Percentiles rank a stretch among this genome's conserved stretches.
phyloP scores from a whole-genome alignment of 2,329 filamentous ascomycete genomes.

The Cytospora chrysosperma region DNA sequence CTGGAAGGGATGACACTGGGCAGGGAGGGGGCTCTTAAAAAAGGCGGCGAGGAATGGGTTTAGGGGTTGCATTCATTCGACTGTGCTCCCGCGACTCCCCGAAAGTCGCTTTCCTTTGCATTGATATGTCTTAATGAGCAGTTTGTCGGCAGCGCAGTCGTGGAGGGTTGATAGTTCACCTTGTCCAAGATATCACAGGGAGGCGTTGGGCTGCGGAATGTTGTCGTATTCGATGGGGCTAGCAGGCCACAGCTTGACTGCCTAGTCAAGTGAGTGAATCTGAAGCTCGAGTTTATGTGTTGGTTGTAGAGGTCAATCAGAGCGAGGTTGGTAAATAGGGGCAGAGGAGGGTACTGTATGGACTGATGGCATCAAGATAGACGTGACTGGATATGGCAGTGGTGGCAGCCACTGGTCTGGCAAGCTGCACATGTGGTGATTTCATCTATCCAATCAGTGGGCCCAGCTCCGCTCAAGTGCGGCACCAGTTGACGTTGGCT shows the following conservation, averaged over 20 bases:
- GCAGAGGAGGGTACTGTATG: neutral
- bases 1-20: constrained; percentile 87
- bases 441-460: constrained; percentile 15
- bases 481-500: too few relatives aligned
- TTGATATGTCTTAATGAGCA: constrained; percentile 11
- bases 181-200: neutral
- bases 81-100: constrained; percentile 25
- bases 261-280: neutral
- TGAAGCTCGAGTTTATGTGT: neutral
- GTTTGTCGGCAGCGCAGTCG: constrained; percentile 3
- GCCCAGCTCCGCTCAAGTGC: neutral
- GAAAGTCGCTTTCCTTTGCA: constrained; percentile 19
- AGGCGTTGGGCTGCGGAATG: neutral
- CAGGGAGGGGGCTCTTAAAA: constrained; percentile 90
- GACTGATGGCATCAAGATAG: neutral
- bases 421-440: constrained; percentile 8
- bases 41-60: constrained; percentile 98
- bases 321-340: neutral
- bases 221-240: neutral
- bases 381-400: neutral
- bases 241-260: neutral
- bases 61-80: constrained; percentile 84
- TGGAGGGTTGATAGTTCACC: constrained; percentile 3
- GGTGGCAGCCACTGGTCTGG: neutral
- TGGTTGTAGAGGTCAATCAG: neutral